Evolutionary conservation across 2,329 filamentous ascomycete genomes (phyloP).

Genomic region (Elsinoe batatas): DNA sequence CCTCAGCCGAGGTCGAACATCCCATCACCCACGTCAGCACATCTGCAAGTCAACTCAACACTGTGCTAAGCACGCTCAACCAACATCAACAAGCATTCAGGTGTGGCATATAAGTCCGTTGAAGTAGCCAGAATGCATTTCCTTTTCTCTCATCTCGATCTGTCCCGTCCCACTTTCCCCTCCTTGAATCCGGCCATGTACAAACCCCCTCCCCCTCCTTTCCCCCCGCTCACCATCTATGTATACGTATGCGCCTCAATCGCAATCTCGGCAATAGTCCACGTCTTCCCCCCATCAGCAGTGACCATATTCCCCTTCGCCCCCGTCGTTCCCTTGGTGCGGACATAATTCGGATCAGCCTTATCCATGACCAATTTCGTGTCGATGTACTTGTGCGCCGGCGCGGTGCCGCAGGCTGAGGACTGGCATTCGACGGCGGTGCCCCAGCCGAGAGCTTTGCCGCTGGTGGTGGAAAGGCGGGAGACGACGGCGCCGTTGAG

Average conservation of each 20-base stretch:
- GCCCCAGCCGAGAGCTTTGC: constrained; percentile 36
- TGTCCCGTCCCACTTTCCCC: neutral
- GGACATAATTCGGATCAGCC: constrained; percentile 31
- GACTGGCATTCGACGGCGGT: constrained; percentile 35
- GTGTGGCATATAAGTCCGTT: neutral
- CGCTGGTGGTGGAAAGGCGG: constrained; percentile 37
- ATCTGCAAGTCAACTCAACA: neutral
- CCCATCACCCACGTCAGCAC: neutral
- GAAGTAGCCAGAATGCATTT: constrained; percentile 1
- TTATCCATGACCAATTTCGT: constrained; percentile 29
- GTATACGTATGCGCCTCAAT: constrained; percentile 11
- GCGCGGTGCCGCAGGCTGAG: constrained; percentile 32
- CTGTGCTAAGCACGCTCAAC: neutral
- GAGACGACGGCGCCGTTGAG: constrained; percentile 32
- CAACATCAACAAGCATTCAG: neutral
- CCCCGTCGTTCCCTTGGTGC: constrained; percentile 31
- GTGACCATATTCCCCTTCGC: constrained; percentile 27
- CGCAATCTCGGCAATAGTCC: constrained; percentile 15
- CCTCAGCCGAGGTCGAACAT: neutral
- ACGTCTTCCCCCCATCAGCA: constrained; percentile 14
- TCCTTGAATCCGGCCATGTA: neutral
- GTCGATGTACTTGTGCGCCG: constrained; percentile 34
- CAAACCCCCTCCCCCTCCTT: neutral
- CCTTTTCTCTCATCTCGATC: neutral
- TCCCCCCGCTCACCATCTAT: neutral